A percentile compares a stretch with the other conserved stretches of the same genome.
These are phyloP conservation scores for Alternaria atra DNA, from an alignment of 2,329 filamentous ascomycete species.

Conservation along the genomic window DNA sequence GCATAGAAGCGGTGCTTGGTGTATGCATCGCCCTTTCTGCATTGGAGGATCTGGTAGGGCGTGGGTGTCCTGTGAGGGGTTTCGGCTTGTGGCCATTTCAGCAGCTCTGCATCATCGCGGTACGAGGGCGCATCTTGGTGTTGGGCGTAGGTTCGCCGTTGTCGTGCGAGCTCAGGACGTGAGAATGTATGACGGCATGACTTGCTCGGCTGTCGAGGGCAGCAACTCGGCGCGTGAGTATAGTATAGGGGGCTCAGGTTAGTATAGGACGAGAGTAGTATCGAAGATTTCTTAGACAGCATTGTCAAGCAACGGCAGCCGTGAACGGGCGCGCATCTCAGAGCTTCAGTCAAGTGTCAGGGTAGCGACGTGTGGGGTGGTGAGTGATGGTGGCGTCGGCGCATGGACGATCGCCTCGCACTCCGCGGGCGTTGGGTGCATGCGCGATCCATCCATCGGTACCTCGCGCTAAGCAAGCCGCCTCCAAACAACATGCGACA, in stretches of 20 bases:
- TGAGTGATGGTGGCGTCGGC: slow-evolving; percentile 15
- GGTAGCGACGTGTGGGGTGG: slow-evolving; percentile 14
- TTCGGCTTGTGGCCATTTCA: slow-evolving; percentile 45
- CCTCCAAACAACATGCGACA: background rate
- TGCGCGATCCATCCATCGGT: background rate
- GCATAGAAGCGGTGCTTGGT: slow-evolving; percentile 86
- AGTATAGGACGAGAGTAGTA: slow-evolving; percentile 31
- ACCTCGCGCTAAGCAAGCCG: slow-evolving; percentile 9
- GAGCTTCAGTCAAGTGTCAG: slow-evolving; percentile 10
- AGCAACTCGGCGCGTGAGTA: slow-evolving; percentile 32
- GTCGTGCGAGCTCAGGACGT: slow-evolving; percentile 31
- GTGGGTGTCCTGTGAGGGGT: slow-evolving; percentile 66
- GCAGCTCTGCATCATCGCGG: slow-evolving; percentile 31
- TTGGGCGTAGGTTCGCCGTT: slow-evolving; percentile 40
- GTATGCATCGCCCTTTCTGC: slow-evolving; percentile 71
- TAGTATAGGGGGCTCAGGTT: slow-evolving; percentile 27
- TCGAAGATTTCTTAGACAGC: slow-evolving; percentile 45
- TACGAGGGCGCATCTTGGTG: slow-evolving; percentile 25
- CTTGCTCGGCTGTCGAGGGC: slow-evolving; percentile 22
- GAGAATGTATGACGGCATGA: slow-evolving; percentile 53
- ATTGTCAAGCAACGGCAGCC: slow-evolving; percentile 42
- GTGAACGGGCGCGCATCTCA: slow-evolving; percentile 34
- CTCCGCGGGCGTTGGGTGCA: background rate
- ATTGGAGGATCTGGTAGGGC: slow-evolving; percentile 87
- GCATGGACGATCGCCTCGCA: background rate